Percentiles rank a stretch among this genome's conserved stretches.
Evolutionary conservation across 129 eudicot genomes (phyloP).

Genomic region (Flaveria robusta): DNA sequence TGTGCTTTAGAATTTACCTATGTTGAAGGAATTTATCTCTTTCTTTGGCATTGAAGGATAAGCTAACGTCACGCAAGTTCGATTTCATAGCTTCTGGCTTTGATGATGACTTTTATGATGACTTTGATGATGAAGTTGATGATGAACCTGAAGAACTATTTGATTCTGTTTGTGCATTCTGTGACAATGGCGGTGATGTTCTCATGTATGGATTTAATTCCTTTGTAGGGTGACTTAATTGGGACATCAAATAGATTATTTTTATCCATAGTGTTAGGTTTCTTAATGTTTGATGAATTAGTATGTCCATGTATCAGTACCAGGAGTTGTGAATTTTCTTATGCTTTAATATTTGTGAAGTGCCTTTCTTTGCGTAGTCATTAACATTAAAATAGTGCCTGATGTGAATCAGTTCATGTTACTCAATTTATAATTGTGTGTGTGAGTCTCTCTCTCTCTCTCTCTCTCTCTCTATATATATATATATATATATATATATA

Average conservation of each 20-base stretch:
- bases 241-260: neutral
- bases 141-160: conserved; percentile 40
- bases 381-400: conserved; percentile 7
- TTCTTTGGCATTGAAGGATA: conserved; percentile 41
- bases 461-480: too few relatives aligned
- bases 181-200: conserved; percentile 79
- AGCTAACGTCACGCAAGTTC: conserved; percentile 19
- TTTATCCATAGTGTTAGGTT: neutral
- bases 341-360: neutral
- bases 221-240: neutral
- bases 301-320: conserved; percentile 1
- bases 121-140: conserved; percentile 25
- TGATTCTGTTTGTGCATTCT: conserved; percentile 66
- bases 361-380: neutral
- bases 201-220: conserved; percentile 48
- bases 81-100: conserved; percentile 34
- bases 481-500: too few relatives aligned
- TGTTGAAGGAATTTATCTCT: neutral
- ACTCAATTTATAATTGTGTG: neutral
- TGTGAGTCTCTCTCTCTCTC: too few relatives aligned
- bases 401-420: neutral
- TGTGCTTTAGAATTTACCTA: neutral
- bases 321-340: neutral
- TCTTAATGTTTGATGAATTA: neutral
- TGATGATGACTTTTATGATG: conserved; percentile 23